phyloP scores from a whole-genome alignment of 1,284 basidiomycete genomes.

The Apiotrichum porosum region DNA sequence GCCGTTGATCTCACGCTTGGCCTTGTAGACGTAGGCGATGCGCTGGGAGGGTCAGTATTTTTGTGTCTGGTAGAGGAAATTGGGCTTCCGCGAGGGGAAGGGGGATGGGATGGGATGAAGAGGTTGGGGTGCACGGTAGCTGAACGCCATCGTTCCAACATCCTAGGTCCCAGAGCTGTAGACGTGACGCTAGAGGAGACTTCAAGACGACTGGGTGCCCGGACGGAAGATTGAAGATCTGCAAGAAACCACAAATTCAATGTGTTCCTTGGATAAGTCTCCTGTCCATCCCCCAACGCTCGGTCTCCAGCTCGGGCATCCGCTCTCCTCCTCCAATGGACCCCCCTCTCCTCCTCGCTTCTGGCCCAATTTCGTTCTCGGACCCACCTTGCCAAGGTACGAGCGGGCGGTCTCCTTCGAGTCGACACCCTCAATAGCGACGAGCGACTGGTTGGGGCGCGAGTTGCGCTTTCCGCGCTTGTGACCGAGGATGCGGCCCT shows the following conservation, averaged over 20 bases:
- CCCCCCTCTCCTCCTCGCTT: background rate
- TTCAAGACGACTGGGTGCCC: too few species aligned
- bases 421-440: constrained; percentile 96
- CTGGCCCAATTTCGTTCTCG: constrained; percentile 1
- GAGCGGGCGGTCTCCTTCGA: constrained; percentile 92
- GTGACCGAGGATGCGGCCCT: constrained; percentile 96
- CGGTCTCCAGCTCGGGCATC: too few species aligned
- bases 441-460: constrained; percentile 87
- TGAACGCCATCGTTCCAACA: too few species aligned
- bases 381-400: constrained; percentile 93
- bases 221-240: too few species aligned
- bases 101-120: background rate
- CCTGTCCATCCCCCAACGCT: too few species aligned
- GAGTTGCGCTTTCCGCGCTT: constrained; percentile 97
- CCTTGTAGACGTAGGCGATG: constrained; percentile 95
- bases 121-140: too few species aligned
- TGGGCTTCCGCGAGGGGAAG: background rate
- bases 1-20: constrained; percentile 85
- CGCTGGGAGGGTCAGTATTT: constrained; percentile 57
- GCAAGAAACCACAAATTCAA: too few species aligned
- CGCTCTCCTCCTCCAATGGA: background rate
- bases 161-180: too few species aligned
- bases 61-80: background rate
- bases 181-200: too few species aligned
- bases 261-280: background rate